Evolutionary conservation across 306 rosid species (phyloP).

Genomic region (Cucumis cinereus): DNA sequence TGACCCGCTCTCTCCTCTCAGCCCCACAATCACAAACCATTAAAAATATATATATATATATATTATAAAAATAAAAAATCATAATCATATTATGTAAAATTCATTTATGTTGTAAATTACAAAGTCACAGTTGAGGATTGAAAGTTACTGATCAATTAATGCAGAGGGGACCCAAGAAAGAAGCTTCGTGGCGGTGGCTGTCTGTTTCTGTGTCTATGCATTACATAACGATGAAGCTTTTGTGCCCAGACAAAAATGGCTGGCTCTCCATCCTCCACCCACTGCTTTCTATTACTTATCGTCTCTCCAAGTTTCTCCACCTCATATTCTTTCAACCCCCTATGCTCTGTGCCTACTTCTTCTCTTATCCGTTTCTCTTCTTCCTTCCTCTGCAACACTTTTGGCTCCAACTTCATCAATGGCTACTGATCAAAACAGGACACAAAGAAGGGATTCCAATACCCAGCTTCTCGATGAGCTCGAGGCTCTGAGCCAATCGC

Average conservation of each 20-base stretch:
- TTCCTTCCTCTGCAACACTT: background rate
- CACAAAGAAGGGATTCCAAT: slow-evolving; percentile 38
- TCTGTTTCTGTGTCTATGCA: background rate
- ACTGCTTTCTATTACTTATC: slow-evolving; percentile 8
- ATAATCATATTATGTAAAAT: background rate
- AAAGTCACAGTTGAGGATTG: background rate
- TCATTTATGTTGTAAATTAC: background rate
- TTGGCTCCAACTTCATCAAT: slow-evolving; percentile 13
- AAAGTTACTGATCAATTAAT: background rate
- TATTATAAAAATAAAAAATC: background rate
- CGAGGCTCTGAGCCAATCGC: slow-evolving; percentile 73
- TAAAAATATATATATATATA: too few species aligned
- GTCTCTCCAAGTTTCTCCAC: slow-evolving; percentile 20
- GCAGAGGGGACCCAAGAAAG: slow-evolving; percentile 1
- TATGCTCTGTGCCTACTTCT: background rate
- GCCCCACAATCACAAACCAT: background rate
- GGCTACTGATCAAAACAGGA: slow-evolving; percentile 28
- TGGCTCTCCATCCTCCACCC: slow-evolving; percentile 44
- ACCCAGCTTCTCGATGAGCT: slow-evolving; percentile 69
- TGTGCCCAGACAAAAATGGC: slow-evolving; percentile 18
- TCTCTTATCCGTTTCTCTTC: background rate
- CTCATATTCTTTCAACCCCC: slow-evolving; percentile 14
- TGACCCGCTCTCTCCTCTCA: background rate
- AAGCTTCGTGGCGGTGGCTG: background rate
- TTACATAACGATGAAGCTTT: slow-evolving; percentile 9